Evolutionary conservation across 176 grass and related monocot genomes (phyloP), one percentile per base, ranked within the genome.

Genomic region (Cymbopogon citratus): DNA sequence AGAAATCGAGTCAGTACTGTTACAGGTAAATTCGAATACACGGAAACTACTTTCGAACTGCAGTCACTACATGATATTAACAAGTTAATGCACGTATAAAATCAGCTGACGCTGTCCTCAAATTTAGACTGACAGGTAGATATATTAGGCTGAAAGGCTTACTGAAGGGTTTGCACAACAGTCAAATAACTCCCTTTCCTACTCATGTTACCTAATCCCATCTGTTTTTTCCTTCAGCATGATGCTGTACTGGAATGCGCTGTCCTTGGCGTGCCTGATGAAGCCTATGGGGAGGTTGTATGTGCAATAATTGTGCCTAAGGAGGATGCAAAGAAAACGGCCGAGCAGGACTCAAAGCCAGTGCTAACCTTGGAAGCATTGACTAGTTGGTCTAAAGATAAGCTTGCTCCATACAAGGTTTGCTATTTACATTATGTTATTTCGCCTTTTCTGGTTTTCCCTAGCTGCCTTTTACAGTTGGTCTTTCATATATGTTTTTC

Each of bases 321-420:
- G 51, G 88, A 90, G 64, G 92, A 94, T 4, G 62, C 54, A 39
- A 93, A 85, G 76, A 83, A 85, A 85, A 77, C 15, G 41, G 86
- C 84, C 6, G 86, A 89, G 44, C 81, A 89, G 77, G 84, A 75
- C 63, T 77, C 43, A 27, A 89, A 94, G 40, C 86, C 90, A 16
- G 88, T 71, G 56, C 79, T 98, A 59, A 90, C 82, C 52, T 89
- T 98, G 81, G 84, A 93, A 87, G 90, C 77, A 59, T 87, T 98
- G 72, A 68, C 81, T 38, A 87, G 62, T 80, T 98, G 95, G 95
- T 88, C 92, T 6, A 94, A 91, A 83, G 88, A 98, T 80, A 98
- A 79, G 77, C 86, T 98, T 78, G 95, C 95, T 86, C 95, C 95
- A 86, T 94, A 98, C 71, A 98, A 98, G 95, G 95, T 98, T 85